phyloP scores from a whole-genome alignment of 2,329 filamentous ascomycete species.

The Nigrospora osmanthi region DNA sequence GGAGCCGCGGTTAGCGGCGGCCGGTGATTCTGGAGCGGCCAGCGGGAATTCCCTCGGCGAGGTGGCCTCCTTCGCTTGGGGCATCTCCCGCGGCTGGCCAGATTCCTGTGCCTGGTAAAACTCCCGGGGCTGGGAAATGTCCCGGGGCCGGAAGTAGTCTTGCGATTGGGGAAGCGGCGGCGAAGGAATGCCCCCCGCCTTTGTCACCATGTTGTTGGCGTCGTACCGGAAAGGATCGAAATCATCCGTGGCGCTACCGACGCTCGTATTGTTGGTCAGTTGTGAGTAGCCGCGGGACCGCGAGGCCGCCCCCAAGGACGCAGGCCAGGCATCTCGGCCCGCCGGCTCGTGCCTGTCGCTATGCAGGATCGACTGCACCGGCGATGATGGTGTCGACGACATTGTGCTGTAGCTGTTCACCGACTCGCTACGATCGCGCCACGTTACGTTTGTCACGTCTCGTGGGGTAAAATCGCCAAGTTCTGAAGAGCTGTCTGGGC shows the following conservation, averaged over 20 bases:
- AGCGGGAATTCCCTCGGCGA: too few relatives aligned
- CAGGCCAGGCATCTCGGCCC: constrained; percentile 23
- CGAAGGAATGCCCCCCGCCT: too few relatives aligned
- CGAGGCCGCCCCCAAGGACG: constrained; percentile 1
- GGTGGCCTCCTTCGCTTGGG: too few relatives aligned
- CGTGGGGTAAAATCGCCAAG: constrained; percentile 11
- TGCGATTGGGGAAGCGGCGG: too few relatives aligned
- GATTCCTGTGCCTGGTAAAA: too few relatives aligned
- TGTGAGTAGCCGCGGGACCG: constrained; percentile 14
- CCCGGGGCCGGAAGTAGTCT: too few relatives aligned
- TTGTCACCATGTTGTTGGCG: not conserved
- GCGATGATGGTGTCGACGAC: constrained; percentile 23
- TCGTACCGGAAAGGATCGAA: constrained; percentile 18
- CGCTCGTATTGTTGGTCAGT: constrained; percentile 8
- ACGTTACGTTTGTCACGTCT: constrained; percentile 23
- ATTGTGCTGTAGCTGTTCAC: constrained; percentile 25
- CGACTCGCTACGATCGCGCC: constrained; percentile 21
- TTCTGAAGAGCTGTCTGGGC: too few relatives aligned
- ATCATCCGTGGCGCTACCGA: constrained; percentile 4
- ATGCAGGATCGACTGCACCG: constrained; percentile 13
- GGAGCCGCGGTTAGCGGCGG: constrained; percentile 5
- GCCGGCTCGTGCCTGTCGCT: constrained; percentile 22
- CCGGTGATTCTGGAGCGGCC: too few relatives aligned
- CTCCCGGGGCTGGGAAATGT: too few relatives aligned
- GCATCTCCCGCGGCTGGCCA: too few relatives aligned